These are phyloP conservation scores for Trametes polyzona DNA, from an alignment of 1,284 basidiomycete species.

Conservation along the genomic window DNA sequence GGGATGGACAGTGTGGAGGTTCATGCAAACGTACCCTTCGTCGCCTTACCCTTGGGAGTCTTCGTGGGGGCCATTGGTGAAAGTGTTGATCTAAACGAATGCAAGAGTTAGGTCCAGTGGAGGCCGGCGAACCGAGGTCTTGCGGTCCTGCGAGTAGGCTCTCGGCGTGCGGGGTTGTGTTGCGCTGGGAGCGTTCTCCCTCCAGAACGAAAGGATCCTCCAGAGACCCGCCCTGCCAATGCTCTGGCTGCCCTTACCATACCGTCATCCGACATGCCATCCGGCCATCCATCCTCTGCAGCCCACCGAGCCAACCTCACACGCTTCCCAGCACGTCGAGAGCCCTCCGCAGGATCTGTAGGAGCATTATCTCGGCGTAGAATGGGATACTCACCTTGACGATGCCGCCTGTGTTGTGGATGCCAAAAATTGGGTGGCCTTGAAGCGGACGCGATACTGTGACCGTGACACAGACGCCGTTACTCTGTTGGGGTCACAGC, in stretches of 20 bases:
- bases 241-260: neutral
- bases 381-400: conserved; percentile 26
- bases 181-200: neutral
- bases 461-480: conserved; percentile 10
- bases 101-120: neutral
- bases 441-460: conserved; percentile 15
- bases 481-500: neutral
- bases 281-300: conserved; percentile 24
- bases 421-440: conserved; percentile 21
- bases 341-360: conserved; percentile 16
- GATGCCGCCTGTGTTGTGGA: conserved; percentile 29
- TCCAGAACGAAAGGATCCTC: neutral
- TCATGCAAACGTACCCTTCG: conserved; percentile 48
- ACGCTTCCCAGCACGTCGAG: conserved; percentile 8
- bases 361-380: conserved; percentile 8
- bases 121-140: neutral
- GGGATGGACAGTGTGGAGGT: neutral
- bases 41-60: conserved; percentile 62
- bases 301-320: conserved; percentile 4
- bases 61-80: conserved; percentile 64
- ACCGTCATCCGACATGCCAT: conserved; percentile 22
- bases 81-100: conserved; percentile 19
- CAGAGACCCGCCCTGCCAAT: neutral
- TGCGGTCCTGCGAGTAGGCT: conserved; percentile 2
- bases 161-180: conserved; percentile 6